Evolutionary conservation across 345 rosid genomes (phyloP), one percentile per base, ranked within the genome.

Genomic region (Luvunga scandens): DNA sequence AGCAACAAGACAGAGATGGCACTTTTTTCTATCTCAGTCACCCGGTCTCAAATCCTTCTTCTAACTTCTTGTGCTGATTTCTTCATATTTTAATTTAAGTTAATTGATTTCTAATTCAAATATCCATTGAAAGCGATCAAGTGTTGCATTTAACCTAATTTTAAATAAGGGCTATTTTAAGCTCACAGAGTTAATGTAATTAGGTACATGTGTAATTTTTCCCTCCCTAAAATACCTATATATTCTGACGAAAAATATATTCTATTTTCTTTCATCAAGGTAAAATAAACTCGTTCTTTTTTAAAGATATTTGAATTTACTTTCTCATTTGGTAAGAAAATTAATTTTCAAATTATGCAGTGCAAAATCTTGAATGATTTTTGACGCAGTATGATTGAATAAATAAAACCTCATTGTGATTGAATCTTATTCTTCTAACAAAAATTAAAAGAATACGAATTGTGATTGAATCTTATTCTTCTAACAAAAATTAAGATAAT

Each of bases 1-100:
- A 34, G 34, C 77, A 66, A 34, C 71, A 68, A 72, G 64, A 79
- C 72, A 75, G 80, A 68, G 33, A 48, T 45, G 71, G 81, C 86
- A 56, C 87, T 71, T 73, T 74, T 71, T 36, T 79, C 84, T n/a
- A 83, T 83, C 59, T 69, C 79, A 13, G n/a, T 56, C 5, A 9
- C 56, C 9, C 36, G 16, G 50, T 59, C 75, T 28, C 61, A 65
- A 70, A 39, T 67, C 57, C 68, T 62, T 42, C 56, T 9, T 42
- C 60, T 57, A 77, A 56, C 8, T 42, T 77, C 62, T 69, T 45
- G 16, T 12, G 60, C 39, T 45, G 31, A 31, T 50, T 59, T 9
- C 64, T 59, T 66, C n/a, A 13, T 10, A 1, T 36, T 62, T 25
- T 21, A 24, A 18, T 13, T 13, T 4, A 4, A 4, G 22, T 4